phyloP scores from a whole-genome alignment of 1,139 yeast species.

The Candida pseudocylindracea region DNA sequence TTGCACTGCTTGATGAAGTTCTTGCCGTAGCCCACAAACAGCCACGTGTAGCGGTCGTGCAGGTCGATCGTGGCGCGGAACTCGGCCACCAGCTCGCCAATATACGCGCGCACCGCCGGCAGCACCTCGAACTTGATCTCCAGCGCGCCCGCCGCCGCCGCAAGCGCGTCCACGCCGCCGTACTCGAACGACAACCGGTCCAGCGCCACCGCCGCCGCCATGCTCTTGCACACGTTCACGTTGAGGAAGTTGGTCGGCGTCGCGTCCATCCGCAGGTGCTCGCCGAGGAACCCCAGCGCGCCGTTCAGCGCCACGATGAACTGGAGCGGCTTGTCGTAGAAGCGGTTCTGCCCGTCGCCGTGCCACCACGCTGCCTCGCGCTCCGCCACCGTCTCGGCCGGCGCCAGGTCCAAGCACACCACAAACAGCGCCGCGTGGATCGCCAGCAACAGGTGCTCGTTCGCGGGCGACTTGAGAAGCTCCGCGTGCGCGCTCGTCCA shows the following conservation, averaged over 20 bases:
- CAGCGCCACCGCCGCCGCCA: slow-evolving; percentile 11
- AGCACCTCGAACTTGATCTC: slow-evolving; percentile 19
- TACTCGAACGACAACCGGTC: slow-evolving; percentile 5
- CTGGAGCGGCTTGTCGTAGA: slow-evolving; percentile 82
- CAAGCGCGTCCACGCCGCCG: slow-evolving; percentile 7
- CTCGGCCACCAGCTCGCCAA: slow-evolving; percentile 30
- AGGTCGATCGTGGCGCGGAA: slow-evolving; percentile 28
- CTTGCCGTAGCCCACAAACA: slow-evolving; percentile 54
- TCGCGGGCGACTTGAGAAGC: slow-evolving; percentile 32
- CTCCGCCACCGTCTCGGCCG: slow-evolving; percentile 66
- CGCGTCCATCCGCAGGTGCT: slow-evolving; percentile 97
- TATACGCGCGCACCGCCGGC: slow-evolving; percentile 25
- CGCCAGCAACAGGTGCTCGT: slow-evolving; percentile 34
- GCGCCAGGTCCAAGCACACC: slow-evolving; percentile 51
- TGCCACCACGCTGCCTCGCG: slow-evolving; percentile 85
- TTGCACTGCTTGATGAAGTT: slow-evolving; percentile 44
- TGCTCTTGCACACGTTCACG: slow-evolving; percentile 43
- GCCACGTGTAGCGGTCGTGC: slow-evolving; percentile 45
- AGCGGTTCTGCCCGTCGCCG: slow-evolving; percentile 82
- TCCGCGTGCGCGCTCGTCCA: slow-evolving; percentile 45
- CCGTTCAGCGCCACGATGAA: slow-evolving; percentile 70
- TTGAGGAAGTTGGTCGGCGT: slow-evolving; percentile 85
- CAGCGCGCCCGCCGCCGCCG: slow-evolving; percentile 2
- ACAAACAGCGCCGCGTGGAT: slow-evolving; percentile 68
- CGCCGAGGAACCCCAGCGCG: slow-evolving; percentile 82